Evolutionary conservation across 148 eudicot genomes (phyloP).

Genomic region (Hydrangea macrophylla): DNA sequence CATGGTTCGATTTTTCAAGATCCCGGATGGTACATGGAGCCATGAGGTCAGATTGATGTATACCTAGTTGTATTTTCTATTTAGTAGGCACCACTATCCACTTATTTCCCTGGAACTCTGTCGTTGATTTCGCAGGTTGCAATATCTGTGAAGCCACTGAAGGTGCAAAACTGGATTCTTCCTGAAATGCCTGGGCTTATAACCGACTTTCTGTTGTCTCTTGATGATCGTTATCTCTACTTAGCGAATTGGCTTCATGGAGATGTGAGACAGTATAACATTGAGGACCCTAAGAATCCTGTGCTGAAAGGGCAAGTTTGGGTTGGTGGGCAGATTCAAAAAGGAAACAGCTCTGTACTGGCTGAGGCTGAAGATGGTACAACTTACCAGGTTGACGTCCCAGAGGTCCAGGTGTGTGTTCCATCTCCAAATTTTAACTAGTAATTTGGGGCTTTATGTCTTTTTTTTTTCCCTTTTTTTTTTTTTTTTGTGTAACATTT

Average conservation of each 20-base stretch:
- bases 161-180: constrained; percentile 93
- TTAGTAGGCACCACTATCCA: neutral
- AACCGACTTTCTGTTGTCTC: constrained; percentile 86
- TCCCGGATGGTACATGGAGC: constrained; percentile 72
- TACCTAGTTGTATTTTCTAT: neutral
- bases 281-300: constrained; percentile 86
- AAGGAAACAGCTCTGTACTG: constrained; percentile 69
- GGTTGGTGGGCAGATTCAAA: constrained; percentile 75
- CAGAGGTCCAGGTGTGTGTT: constrained; percentile 70
- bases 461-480: too few relatives aligned
- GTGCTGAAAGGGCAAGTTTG: constrained; percentile 79
- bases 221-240: constrained; percentile 88
- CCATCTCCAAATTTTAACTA: neutral
- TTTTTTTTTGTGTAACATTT: too few relatives aligned
- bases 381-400: constrained; percentile 80
- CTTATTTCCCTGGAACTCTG: neutral
- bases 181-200: constrained; percentile 98
- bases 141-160: constrained; percentile 66
- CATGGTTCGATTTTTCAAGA: constrained; percentile 92
- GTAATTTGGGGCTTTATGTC: too few relatives aligned
- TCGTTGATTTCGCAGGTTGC: constrained; percentile 41
- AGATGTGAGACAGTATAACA: constrained; percentile 89
- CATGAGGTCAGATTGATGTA: constrained; percentile 62
- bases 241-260: constrained; percentile 98
- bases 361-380: constrained; percentile 84